phyloP scores from a whole-genome alignment of 2,329 filamentous ascomycete genomes.

The Endoconidiophora polonica region DNA sequence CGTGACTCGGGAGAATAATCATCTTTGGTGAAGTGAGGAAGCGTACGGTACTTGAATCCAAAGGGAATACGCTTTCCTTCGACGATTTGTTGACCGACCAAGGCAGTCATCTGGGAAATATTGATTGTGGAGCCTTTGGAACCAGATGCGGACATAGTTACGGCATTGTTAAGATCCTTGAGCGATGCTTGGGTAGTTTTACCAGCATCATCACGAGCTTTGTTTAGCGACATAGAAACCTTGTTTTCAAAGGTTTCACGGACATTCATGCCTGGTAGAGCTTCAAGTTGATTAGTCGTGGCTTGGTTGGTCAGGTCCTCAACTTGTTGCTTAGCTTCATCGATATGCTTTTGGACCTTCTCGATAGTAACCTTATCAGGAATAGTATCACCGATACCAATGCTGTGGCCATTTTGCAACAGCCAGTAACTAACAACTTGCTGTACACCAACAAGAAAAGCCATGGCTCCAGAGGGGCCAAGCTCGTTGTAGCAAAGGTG shows the following conservation, averaged over 20 bases:
- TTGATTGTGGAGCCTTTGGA: slow-evolving; percentile 99
- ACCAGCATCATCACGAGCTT: slow-evolving; percentile 91
- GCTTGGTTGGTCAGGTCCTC: slow-evolving; percentile 58
- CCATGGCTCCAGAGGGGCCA: slow-evolving; percentile 69
- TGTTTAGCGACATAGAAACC: slow-evolving; percentile 85
- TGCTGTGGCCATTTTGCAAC: slow-evolving; percentile 88
- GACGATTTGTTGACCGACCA: slow-evolving; percentile 95
- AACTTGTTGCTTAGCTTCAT: slow-evolving; percentile 67
- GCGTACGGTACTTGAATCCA: slow-evolving; percentile 92
- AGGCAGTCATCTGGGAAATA: slow-evolving; percentile 97
- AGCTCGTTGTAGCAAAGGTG: slow-evolving; percentile 95
- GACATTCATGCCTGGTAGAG: slow-evolving; percentile 95
- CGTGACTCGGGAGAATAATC: slow-evolving; percentile 95
- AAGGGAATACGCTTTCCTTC: slow-evolving; percentile 98
- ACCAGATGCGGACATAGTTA: slow-evolving; percentile 88
- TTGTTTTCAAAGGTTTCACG: slow-evolving; percentile 97
- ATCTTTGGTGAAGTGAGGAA: slow-evolving; percentile 97
- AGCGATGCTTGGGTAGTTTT: slow-evolving; percentile 79
- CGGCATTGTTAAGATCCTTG: slow-evolving; percentile 91
- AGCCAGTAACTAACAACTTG: slow-evolving; percentile 96
- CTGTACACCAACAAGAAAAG: slow-evolving; percentile 91
- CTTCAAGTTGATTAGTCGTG: slow-evolving; percentile 73
- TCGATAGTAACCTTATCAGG: slow-evolving; percentile 73
- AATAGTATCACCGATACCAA: slow-evolving; percentile 96
- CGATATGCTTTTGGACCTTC: slow-evolving; percentile 68